These are phyloP conservation scores for Pseudomonodictys pantanalensis DNA, from an alignment of 495 filamentous ascomycete genomes.

Conservation along the genomic window DNA sequence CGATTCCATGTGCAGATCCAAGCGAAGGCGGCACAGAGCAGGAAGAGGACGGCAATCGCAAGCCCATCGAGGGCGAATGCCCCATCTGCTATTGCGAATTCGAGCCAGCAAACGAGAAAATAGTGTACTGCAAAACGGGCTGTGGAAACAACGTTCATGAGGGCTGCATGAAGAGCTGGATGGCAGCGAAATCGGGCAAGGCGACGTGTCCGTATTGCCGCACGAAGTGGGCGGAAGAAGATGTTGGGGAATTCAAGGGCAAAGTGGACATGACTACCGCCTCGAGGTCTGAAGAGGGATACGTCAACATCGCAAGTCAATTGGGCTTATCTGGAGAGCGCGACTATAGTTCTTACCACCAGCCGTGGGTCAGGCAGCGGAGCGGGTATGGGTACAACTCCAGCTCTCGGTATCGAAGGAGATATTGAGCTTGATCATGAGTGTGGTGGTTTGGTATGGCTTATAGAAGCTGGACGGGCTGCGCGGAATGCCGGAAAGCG, in stretches of 20 bases:
- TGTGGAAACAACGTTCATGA: conserved; percentile 81
- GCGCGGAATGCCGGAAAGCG: no score
- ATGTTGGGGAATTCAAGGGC: conserved; percentile 39
- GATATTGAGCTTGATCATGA: no score
- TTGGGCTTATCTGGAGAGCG: conserved; percentile 57
- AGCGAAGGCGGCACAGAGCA: conserved; percentile 33
- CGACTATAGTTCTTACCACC: conserved; percentile 42
- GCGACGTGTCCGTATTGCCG: conserved; percentile 71
- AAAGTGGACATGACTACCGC: conserved; percentile 45
- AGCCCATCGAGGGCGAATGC: conserved; percentile 69
- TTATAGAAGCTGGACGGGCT: no score
- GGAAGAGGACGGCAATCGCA: conserved; percentile 53
- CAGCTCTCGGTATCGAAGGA: no score
- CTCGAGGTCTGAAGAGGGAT: conserved; percentile 53
- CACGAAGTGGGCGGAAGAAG: conserved; percentile 58
- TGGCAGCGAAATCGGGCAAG: conserved; percentile 49
- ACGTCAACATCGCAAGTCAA: conserved; percentile 63
- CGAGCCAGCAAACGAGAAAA: conserved; percentile 52
- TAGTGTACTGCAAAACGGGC: conserved; percentile 67
- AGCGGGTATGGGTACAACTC: not conserved
- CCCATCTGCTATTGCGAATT: conserved; percentile 76
- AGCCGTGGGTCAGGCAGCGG: not conserved
- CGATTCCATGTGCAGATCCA: conserved; percentile 36
- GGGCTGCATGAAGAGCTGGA: conserved; percentile 71
- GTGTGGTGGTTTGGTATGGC: no score